Percentiles rank a stretch among this genome's conserved stretches.
Conservation (phyloP, 176 grass and related monocot species). For the Secale cereale region DNA sequence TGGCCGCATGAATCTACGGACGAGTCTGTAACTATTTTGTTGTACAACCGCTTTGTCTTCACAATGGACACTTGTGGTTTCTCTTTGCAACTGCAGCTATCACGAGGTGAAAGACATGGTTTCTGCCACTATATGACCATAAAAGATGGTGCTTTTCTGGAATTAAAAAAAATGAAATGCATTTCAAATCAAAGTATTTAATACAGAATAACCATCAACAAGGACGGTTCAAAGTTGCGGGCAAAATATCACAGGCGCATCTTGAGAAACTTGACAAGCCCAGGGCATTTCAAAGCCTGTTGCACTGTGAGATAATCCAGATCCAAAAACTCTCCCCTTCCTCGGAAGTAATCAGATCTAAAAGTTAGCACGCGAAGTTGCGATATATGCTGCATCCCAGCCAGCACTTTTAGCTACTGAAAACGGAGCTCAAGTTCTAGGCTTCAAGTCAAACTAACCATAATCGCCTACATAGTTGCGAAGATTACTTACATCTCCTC, state of each 20-base stretch:
- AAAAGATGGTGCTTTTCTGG: background rate
- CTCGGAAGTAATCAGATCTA: background rate
- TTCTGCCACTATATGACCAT: background rate
- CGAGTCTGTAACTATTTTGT: background rate
- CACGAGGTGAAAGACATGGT: background rate
- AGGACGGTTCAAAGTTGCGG: background rate
- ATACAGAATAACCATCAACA: background rate
- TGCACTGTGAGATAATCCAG: background rate
- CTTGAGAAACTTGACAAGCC: background rate
- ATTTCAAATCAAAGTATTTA: background rate
- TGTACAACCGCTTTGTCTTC: background rate
- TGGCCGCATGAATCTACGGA: background rate
- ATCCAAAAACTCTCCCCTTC: background rate
- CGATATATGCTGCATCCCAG: background rate
- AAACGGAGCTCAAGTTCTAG: background rate
- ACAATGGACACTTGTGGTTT: background rate
- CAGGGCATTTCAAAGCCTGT: background rate
- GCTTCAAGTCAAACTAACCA: background rate
- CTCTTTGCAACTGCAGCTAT: background rate
- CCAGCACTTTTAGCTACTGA: background rate
- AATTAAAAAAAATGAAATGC: background rate
- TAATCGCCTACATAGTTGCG: background rate
- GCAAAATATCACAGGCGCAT: background rate
- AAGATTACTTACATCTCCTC: slow-evolving; percentile 28
- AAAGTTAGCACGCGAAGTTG: background rate